These are phyloP conservation scores for Talaromyces albobiverticillius DNA, from an alignment of 2,329 filamentous ascomycete genomes.

Conservation along the genomic window DNA sequence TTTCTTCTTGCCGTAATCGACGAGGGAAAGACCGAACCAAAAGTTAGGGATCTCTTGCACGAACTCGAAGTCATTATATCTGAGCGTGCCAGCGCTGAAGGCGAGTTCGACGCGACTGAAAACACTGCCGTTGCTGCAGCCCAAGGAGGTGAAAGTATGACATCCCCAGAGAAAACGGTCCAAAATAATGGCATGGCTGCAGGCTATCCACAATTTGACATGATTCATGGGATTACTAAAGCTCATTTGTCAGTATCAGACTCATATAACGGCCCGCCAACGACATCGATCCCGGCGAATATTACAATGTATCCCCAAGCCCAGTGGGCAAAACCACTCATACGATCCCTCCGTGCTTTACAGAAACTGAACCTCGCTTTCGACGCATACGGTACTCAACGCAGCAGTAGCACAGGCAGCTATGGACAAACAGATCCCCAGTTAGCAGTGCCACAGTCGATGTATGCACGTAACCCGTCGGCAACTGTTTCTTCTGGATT, in stretches of 20 bases:
- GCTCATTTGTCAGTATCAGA: conserved; percentile 23
- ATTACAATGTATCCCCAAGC: conserved; percentile 35
- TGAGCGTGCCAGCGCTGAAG: conserved; percentile 38
- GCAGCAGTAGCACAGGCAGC: background rate
- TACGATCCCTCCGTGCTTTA: conserved; percentile 44
- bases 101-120: conserved; percentile 23
- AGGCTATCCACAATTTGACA: conserved; percentile 18
- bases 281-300: conserved; percentile 26
- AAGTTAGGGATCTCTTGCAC: conserved; percentile 38
- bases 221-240: conserved; percentile 30
- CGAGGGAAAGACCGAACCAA: conserved; percentile 41
- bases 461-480: conserved; percentile 8
- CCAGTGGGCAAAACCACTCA: conserved; percentile 46
- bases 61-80: conserved; percentile 44
- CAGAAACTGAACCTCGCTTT: conserved; percentile 45
- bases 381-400: conserved; percentile 21
- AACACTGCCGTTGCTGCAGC: conserved; percentile 18
- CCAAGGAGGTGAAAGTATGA: conserved; percentile 17
- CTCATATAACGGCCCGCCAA: conserved; percentile 24
- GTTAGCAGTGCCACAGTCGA: background rate
- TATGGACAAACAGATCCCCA: background rate
- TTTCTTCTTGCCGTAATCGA: conserved; percentile 47
- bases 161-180: background rate
- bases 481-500: conserved; percentile 6
- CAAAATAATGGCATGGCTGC: background rate